A percentile compares a stretch with the other conserved stretches of the same genome.
Conservation (phyloP, 768 basidiomycete genomes). For the Boletus subcaerulescens region DNA sequence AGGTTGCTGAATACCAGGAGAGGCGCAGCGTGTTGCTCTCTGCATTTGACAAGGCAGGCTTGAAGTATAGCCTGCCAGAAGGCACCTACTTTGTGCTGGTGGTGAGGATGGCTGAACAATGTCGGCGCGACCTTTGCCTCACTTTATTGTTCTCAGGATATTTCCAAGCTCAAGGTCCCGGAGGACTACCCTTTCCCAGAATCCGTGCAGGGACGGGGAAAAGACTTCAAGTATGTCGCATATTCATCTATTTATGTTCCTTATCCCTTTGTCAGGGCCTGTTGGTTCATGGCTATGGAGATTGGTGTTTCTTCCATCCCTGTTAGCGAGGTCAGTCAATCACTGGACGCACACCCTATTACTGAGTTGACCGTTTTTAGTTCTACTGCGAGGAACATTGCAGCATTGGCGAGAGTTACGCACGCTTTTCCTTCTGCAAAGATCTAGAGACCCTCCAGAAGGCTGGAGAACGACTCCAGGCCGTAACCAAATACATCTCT, state of each 20-base stretch:
- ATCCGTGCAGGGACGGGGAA: slow-evolving; percentile 71
- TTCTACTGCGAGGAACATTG: slow-evolving; percentile 92
- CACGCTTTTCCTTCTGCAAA: slow-evolving; percentile 95
- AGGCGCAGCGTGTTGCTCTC: slow-evolving; percentile 70
- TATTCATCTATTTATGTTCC: not conserved
- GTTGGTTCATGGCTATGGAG: slow-evolving; percentile 93
- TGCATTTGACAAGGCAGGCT: slow-evolving; percentile 78
- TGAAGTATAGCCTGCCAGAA: slow-evolving; percentile 85
- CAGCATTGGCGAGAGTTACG: slow-evolving; percentile 80
- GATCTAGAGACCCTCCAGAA: slow-evolving; percentile 77
- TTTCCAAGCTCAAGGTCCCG: slow-evolving; percentile 74
- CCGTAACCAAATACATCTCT: slow-evolving; percentile 62
- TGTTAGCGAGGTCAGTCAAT: slow-evolving; percentile 80
- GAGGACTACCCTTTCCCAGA: slow-evolving; percentile 81
- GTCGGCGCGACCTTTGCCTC: not conserved
- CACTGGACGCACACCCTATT: not conserved
- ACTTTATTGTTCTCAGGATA: slow-evolving; percentile 49
- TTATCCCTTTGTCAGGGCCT: slow-evolving; percentile 52
- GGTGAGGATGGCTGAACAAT: slow-evolving; percentile 41
- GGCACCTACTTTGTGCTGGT: slow-evolving; percentile 90
- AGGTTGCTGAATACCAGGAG: slow-evolving; percentile 75
- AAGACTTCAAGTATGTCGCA: slow-evolving; percentile 72
- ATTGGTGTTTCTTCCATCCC: slow-evolving; percentile 92
- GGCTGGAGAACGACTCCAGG: slow-evolving; percentile 82
- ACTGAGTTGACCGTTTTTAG: slow-evolving; percentile 37